These are phyloP conservation scores for Linanthus parryae DNA, from an alignment of 148 eudicot species.

Conservation along the genomic window DNA sequence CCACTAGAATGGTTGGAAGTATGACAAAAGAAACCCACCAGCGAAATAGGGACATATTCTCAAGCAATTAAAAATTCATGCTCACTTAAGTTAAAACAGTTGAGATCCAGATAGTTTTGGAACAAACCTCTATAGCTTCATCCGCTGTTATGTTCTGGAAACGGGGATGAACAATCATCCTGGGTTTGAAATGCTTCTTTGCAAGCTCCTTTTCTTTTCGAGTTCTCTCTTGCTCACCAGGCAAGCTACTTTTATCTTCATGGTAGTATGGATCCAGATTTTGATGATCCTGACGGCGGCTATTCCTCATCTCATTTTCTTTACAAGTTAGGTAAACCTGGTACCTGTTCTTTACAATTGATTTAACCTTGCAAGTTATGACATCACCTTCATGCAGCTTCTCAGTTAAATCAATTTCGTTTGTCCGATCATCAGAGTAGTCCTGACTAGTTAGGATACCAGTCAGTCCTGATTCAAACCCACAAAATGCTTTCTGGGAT, in stretches of 20 bases:
- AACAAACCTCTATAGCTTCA: constrained; percentile 82
- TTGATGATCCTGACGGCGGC: constrained; percentile 33
- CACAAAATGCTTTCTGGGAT: constrained; percentile 66
- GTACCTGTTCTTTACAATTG: constrained; percentile 55
- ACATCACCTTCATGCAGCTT: constrained; percentile 85
- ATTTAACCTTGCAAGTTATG: constrained; percentile 71
- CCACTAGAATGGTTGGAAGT: too few relatives aligned
- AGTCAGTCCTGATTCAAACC: constrained; percentile 79
- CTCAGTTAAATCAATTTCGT: constrained; percentile 63
- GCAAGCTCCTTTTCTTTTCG: constrained; percentile 86
- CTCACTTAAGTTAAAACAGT: too few relatives aligned
- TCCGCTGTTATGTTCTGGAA: constrained; percentile 90
- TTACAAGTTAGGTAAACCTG: constrained; percentile 75
- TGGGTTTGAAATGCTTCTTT: constrained; percentile 79
- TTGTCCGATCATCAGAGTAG: constrained; percentile 76
- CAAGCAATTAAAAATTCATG: too few relatives aligned
- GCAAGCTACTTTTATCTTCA: constrained; percentile 63
- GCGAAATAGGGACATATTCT: too few relatives aligned
- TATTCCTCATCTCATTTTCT: constrained; percentile 67
- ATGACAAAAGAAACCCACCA: too few relatives aligned
- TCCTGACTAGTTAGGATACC: constrained; percentile 80
- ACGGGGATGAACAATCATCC: constrained; percentile 95
- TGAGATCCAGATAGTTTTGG: too few relatives aligned
- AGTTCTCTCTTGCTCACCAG: constrained; percentile 55
- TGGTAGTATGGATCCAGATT: constrained; percentile 71